These are phyloP conservation scores for Adiantum capillusveneris DNA, from an alignment of 75 land plant species.

Conservation along the genomic window DNA sequence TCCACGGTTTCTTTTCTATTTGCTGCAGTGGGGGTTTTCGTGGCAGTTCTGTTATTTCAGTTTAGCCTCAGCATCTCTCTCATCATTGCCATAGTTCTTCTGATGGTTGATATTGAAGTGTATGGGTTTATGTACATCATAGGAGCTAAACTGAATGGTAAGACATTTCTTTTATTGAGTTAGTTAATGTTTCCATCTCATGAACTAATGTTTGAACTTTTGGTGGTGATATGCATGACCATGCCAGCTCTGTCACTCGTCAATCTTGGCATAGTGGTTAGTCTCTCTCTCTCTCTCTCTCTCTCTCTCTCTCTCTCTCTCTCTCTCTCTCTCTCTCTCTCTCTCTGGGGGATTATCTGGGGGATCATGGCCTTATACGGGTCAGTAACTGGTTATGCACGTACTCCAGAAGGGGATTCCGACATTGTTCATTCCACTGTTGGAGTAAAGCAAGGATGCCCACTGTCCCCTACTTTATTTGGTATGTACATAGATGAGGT, in stretches of 20 bases:
- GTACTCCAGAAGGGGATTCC: no score
- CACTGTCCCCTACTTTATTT: no score
- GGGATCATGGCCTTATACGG: no score
- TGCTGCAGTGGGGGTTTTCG: constrained; percentile 34
- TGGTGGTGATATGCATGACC: background rate
- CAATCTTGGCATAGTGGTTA: constrained; percentile 44
- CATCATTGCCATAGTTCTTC: constrained; percentile 25
- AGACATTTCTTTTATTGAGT: background rate
- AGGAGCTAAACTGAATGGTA: constrained; percentile 41
- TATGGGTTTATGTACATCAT: constrained; percentile 37
- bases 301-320: background rate
- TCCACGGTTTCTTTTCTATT: constrained; percentile 10
- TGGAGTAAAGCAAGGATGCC: no score
- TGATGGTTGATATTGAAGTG: constrained; percentile 40
- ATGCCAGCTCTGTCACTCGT: constrained; percentile 40
- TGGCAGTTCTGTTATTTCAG: constrained; percentile 38
- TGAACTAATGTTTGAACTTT: background rate
- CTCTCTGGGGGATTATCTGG: no score
- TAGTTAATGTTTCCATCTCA: background rate
- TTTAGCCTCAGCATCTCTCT: constrained; percentile 32
- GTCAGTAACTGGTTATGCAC: no score
- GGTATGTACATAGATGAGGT: no score
- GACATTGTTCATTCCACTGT: no score
- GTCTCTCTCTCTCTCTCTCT: background rate
- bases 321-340: no score